phyloP scores from a whole-genome alignment of 2,329 filamentous ascomycete species.

The Monosporascus sp. region DNA sequence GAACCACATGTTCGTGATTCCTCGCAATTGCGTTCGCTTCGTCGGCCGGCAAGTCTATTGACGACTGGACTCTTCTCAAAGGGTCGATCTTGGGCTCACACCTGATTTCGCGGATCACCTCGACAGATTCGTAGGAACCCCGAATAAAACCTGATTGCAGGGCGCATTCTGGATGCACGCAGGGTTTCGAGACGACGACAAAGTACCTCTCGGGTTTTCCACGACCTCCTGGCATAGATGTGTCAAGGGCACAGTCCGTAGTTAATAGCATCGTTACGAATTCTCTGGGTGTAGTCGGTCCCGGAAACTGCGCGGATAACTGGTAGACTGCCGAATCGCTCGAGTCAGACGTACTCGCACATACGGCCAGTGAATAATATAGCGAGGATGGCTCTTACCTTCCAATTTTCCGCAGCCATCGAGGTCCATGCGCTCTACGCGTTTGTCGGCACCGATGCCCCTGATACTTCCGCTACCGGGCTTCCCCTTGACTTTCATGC shows the following conservation, averaged over 20 bases:
- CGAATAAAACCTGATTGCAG: constrained; percentile 69
- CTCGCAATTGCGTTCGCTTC: constrained; percentile 22
- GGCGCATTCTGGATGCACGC: constrained; percentile 69
- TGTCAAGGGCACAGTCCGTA: constrained; percentile 48
- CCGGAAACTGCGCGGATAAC: constrained; percentile 83
- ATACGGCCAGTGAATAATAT: neutral
- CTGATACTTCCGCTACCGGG: constrained; percentile 72
- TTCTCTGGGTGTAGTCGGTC: constrained; percentile 80
- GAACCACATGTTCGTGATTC: constrained; percentile 37
- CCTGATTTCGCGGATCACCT: constrained; percentile 81
- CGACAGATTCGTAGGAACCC: constrained; percentile 85
- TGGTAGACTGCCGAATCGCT: constrained; percentile 61
- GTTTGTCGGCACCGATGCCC: constrained; percentile 77
- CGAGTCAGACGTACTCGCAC: constrained; percentile 5
- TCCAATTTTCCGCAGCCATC: constrained; percentile 59
- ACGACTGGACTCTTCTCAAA: constrained; percentile 38
- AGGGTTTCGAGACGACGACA: constrained; percentile 84
- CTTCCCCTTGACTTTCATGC: constrained; percentile 63
- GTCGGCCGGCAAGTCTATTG: constrained; percentile 35
- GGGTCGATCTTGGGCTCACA: constrained; percentile 34
- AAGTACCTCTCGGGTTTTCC: constrained; percentile 59
- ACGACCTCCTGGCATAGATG: constrained; percentile 14
- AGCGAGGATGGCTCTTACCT: constrained; percentile 37
- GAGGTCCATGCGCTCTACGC: constrained; percentile 58
- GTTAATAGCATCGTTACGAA: constrained; percentile 78